These are phyloP conservation scores for Colletotrichum karsti DNA, from an alignment of 2,329 filamentous ascomycete genomes.

Conservation along the genomic window DNA sequence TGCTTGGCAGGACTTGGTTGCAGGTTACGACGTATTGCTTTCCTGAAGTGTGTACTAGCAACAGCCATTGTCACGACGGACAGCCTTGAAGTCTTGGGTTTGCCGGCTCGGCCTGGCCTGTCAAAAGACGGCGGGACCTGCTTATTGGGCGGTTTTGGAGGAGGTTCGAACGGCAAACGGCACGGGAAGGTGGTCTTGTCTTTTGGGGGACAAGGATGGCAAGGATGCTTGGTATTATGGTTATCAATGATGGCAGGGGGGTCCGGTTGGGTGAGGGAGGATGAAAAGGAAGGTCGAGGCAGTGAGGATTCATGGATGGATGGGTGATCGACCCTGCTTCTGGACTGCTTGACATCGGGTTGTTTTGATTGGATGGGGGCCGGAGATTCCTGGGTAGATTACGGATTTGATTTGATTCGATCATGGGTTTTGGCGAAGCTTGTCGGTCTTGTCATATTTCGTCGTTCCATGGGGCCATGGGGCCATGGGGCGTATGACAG, in stretches of 20 bases:
- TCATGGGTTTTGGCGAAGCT: not conserved
- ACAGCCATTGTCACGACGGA: not conserved
- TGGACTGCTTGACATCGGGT: not conserved
- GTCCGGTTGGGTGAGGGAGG: too few relatives aligned
- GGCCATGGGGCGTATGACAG: not conserved
- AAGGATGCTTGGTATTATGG: constrained; percentile 1
- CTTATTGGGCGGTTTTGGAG: not conserved
- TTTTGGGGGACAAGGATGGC: not conserved
- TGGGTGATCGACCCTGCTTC: not conserved
- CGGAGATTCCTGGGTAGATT: not conserved
- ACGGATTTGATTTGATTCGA: not conserved
- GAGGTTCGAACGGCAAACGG: constrained; percentile 3
- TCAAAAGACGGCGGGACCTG: not conserved
- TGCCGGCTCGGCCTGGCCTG: not conserved
- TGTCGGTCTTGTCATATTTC: not conserved
- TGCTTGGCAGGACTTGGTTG: too few relatives aligned
- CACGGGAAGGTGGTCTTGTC: not conserved
- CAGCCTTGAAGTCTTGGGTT: not conserved
- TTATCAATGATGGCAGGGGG: too few relatives aligned
- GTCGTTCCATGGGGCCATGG: not conserved
- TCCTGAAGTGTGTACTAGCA: not conserved
- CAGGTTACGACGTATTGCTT: not conserved
- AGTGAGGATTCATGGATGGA: too few relatives aligned
- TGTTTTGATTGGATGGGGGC: constrained; percentile 8
- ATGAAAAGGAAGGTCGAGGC: not conserved